A percentile compares a stretch with the other conserved stretches of the same genome.
These are phyloP conservation scores for Acanthochlamys bracteata DNA, from an alignment of 106 monocot genomes.

Conservation along the genomic window DNA sequence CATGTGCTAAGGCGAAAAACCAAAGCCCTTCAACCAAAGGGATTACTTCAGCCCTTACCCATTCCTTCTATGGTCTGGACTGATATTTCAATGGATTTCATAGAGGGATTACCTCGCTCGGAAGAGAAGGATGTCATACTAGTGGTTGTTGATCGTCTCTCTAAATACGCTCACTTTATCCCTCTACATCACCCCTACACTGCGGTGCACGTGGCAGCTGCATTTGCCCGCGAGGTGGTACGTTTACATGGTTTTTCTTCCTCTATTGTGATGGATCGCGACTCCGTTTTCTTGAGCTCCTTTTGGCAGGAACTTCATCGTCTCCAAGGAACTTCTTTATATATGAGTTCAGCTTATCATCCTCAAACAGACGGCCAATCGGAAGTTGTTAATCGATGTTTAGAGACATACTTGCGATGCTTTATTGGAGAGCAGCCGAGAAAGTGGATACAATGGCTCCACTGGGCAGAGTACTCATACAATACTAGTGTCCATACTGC, in stretches of 20 bases:
- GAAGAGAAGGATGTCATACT: not conserved
- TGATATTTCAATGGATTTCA: slow-evolving; percentile 9
- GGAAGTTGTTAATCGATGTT: not conserved
- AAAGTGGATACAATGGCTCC: not conserved
- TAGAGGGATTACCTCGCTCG: not conserved
- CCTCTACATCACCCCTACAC: not conserved
- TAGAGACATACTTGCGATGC: not conserved
- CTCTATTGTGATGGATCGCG: not conserved
- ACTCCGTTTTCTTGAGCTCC: not conserved
- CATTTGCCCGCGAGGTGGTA: not conserved
- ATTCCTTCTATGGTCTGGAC: slow-evolving; percentile 4
- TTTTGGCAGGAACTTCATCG: not conserved
- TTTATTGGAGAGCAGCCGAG: not conserved
- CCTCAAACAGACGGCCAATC: not conserved
- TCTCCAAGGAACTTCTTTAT: not conserved
- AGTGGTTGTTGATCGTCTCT: not conserved
- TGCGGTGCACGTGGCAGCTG: not conserved
- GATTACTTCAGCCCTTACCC: slow-evolving; percentile 7
- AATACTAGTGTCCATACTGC: not conserved
- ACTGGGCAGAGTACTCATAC: not conserved
- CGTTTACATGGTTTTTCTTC: not conserved
- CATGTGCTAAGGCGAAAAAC: not conserved
- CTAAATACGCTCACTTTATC: slow-evolving; percentile 1
- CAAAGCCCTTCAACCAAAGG: not conserved
- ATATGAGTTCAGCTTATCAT: not conserved